Conservation (phyloP, 305 asterid species). For the Vinca major region DNA sequence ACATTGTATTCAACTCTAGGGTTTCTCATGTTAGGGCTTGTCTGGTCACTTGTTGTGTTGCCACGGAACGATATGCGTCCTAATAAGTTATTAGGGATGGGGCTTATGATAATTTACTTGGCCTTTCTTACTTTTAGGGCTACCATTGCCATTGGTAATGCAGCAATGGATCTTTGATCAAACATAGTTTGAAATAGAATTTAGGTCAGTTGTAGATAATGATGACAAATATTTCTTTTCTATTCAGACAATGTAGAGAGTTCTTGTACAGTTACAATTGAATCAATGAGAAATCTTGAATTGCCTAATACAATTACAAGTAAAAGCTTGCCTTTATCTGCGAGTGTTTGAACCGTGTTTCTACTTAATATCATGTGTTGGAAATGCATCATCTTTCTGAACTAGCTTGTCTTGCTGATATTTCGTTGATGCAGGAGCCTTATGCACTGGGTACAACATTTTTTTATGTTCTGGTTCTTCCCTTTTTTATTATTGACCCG, state of each 20-base stretch:
- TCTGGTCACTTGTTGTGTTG: slow-evolving; percentile 55
- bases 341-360: too few species aligned
- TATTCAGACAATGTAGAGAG: background rate
- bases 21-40: slow-evolving; percentile 38
- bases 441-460: too few species aligned
- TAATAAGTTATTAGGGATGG: slow-evolving; percentile 46
- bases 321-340: background rate
- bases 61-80: slow-evolving; percentile 66
- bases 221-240: background rate
- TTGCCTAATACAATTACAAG: background rate
- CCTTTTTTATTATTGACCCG: too few species aligned
- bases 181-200: background rate
- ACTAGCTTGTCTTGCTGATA: too few species aligned
- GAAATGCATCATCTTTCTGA: too few species aligned
- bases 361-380: too few species aligned
- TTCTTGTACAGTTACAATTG: background rate
- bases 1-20: slow-evolving; percentile 61
- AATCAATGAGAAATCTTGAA: slow-evolving; percentile 1
- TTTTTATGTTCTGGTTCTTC: too few species aligned
- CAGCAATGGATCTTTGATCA: slow-evolving; percentile 22
- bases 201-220: background rate
- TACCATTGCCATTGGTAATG: slow-evolving; percentile 47
- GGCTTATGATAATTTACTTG: slow-evolving; percentile 56
- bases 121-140: slow-evolving; percentile 51
- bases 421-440: too few species aligned